phyloP scores from a whole-genome alignment of 768 basidiomycete species.

The Boletus coccyginus region DNA sequence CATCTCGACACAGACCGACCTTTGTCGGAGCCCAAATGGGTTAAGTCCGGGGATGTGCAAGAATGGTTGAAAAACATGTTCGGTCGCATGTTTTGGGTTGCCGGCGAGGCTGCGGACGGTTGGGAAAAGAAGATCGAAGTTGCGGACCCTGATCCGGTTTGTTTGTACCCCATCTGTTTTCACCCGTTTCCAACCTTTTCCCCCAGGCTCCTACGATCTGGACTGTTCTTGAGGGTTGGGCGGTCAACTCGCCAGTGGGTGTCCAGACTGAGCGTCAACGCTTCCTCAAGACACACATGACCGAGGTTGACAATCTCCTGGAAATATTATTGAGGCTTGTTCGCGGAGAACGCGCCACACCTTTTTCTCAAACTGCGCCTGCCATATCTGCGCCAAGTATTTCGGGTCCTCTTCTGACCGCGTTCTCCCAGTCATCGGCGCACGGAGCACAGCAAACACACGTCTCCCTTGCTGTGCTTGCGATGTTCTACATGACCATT shows the following conservation, averaged over 20 bases:
- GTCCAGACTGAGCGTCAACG: slow-evolving; percentile 72
- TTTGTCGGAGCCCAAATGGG: slow-evolving; percentile 95
- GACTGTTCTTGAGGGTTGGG: slow-evolving; percentile 90
- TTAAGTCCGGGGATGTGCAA: slow-evolving; percentile 89
- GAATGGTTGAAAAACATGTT: slow-evolving; percentile 91
- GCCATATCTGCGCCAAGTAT: slow-evolving; percentile 60
- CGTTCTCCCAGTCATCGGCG: slow-evolving; percentile 70
- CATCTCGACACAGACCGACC: slow-evolving; percentile 87
- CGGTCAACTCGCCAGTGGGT: slow-evolving; percentile 78
- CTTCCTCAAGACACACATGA: slow-evolving; percentile 88
- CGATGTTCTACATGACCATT: slow-evolving; percentile 80
- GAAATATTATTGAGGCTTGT: slow-evolving; percentile 92
- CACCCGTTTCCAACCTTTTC: slow-evolving; percentile 1
- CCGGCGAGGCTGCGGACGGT: slow-evolving; percentile 78
- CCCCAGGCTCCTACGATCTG: slow-evolving; percentile 87
- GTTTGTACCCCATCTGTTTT: slow-evolving; percentile 29
- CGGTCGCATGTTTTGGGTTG: slow-evolving; percentile 84
- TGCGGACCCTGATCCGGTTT: slow-evolving; percentile 91
- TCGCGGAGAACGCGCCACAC: slow-evolving; percentile 79
- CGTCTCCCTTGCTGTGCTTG: slow-evolving; percentile 88
- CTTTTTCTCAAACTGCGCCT: slow-evolving; percentile 62
- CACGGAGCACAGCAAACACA: slow-evolving; percentile 91
- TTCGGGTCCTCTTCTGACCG: slow-evolving; percentile 68
- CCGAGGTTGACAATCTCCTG: slow-evolving; percentile 81
- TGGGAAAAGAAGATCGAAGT: slow-evolving; percentile 96